Evolutionary conservation across 192 early-diverging fungal genomes (phyloP).

Genomic region (Linnemannia elongata): DNA sequence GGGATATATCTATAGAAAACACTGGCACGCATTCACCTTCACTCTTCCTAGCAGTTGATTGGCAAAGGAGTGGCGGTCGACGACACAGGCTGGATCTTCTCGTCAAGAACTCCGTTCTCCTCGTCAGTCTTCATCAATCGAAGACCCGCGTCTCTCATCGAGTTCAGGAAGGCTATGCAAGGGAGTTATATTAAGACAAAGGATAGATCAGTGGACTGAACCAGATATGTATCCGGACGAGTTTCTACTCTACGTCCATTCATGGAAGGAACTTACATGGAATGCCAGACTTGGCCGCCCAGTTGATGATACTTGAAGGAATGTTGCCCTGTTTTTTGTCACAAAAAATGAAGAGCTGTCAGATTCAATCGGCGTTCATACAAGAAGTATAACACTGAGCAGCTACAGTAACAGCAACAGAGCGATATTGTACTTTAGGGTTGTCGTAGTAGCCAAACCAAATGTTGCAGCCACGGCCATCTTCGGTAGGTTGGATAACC

Average conservation of each 20-base stretch:
- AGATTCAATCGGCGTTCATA: background rate
- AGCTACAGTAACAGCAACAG: background rate
- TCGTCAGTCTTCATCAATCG: conserved; percentile 33
- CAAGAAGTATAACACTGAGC: background rate
- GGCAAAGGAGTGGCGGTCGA: background rate
- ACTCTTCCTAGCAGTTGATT: conserved; percentile 7
- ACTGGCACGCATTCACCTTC: background rate
- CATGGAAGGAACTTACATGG: conserved; percentile 27
- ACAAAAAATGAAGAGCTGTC: background rate
- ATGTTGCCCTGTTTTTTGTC: conserved; percentile 34
- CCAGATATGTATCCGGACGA: background rate
- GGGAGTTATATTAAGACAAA: background rate
- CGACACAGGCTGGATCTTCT: conserved; percentile 14
- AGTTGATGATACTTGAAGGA: conserved; percentile 44
- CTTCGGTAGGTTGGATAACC: conserved; percentile 52
- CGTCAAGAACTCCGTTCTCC: background rate
- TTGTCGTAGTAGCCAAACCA: conserved; percentile 64
- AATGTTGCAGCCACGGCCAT: conserved; percentile 57
- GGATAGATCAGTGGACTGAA: background rate
- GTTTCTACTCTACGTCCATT: background rate
- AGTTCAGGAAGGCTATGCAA: conserved; percentile 28
- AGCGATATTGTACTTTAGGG: conserved; percentile 50
- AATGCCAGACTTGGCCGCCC: conserved; percentile 42
- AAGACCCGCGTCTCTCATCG: conserved; percentile 33
- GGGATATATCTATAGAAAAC: background rate